A percentile compares a stretch with the other conserved stretches of the same genome.
phyloP scores from a whole-genome alignment of 129 eudicot genomes.

The Flaveria linearis region DNA sequence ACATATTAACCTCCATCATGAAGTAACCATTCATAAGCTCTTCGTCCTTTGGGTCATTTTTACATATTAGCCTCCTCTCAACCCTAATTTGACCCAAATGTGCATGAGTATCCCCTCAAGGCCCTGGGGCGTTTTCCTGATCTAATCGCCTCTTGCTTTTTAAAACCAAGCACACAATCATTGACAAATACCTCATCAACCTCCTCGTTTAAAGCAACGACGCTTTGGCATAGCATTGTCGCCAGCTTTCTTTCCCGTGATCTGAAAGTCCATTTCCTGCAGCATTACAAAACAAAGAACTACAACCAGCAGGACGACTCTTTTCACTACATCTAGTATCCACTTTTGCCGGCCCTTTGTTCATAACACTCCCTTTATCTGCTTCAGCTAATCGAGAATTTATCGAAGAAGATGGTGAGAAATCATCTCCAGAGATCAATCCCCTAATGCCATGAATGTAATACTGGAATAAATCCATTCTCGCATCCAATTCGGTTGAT shows the following conservation, averaged over 20 bases:
- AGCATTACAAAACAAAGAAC: conserved; percentile 50
- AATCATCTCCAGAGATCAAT: conserved; percentile 48
- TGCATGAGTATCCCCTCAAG: too few species aligned
- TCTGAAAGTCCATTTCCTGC: conserved; percentile 49
- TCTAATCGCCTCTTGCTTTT: too few species aligned
- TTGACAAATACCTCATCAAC: conserved; percentile 64
- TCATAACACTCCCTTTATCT: conserved; percentile 10
- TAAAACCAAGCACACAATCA: not conserved
- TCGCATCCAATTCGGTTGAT: conserved; percentile 27
- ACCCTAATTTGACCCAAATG: too few species aligned
- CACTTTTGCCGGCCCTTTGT: conserved; percentile 12
- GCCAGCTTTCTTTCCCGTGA: conserved; percentile 49
- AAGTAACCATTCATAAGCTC: too few species aligned
- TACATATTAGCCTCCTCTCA: too few species aligned
- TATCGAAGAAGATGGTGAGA: conserved; percentile 32
- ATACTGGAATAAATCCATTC: conserved; percentile 72
- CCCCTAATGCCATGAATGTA: conserved; percentile 48
- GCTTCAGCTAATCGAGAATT: conserved; percentile 30
- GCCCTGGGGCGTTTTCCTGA: too few species aligned
- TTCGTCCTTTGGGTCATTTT: too few species aligned
- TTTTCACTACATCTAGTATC: conserved; percentile 18
- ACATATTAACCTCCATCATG: too few species aligned
- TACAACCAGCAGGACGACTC: conserved; percentile 18
- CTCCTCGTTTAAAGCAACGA: conserved; percentile 53
- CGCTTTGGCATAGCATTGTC: conserved; percentile 54